Evolutionary conservation across 805 yeast genomes (phyloP), one percentile per base, ranked within the genome.

Genomic region (Hyphopichia homilentoma): DNA sequence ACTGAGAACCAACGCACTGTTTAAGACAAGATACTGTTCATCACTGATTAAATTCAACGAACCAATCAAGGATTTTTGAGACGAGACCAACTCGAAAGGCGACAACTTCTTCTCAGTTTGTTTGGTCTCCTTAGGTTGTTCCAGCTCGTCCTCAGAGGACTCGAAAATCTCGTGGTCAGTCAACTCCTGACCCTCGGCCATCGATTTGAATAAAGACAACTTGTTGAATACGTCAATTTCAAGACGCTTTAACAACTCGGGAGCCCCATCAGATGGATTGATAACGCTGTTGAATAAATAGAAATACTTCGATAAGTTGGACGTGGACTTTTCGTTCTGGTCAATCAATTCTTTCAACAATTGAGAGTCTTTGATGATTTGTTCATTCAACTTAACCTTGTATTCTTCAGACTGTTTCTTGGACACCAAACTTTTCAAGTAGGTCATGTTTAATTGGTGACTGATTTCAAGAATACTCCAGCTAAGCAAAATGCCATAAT

Each of bases 391-490:
- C 16, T 42, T 35, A n/a, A 40, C 41, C n/a, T 36, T 29, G 4
- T 33, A 34, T 4, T 38, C 47, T 7, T 37, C 33, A 2, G 39
- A 35, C 5, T 34, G 21, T 1, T 38, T 27, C 4, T 48, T 20
- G 11, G 29, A 12, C 16, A 37, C 22, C 16, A 44, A 36, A 28
- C 33, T 33, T 5, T 45, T 45, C 38, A 64, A 48, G 32, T 54
- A 61, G n/a, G 38, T 42, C 15, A 54, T 33, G 32, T 53, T 61
- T 32, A 65, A 45, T 36, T 57, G 55, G 35, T 61, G 52, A 11
- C 57, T 39, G 9, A 65, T 45, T 25, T 57, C 68, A 33, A 62
- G 38, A 5, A 64, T 30, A 43, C 70, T 55, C 69, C 69, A 65
- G 22, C 49, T 41, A n/a, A 51, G 44, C 2, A 65, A 23, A 3